These are phyloP conservation scores for Limnomonas spitsbergensis DNA, from an alignment of 139 green algal species.

Conservation along the genomic window DNA sequence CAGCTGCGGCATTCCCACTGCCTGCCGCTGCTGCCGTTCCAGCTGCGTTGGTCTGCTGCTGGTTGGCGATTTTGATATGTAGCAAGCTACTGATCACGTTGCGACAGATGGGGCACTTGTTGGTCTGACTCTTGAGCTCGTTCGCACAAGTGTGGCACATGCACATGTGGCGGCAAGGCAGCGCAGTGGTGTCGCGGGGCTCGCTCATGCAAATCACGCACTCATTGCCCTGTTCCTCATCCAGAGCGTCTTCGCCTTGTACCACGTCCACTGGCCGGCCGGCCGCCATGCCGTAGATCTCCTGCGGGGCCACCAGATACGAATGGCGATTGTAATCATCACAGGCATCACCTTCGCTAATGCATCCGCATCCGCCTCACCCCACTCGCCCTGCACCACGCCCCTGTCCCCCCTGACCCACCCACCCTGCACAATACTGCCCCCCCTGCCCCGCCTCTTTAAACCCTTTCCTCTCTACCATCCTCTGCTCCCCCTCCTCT, in stretches of 20 bases:
- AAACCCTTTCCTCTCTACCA: too few relatives aligned
- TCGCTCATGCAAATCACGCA: slow-evolving; percentile 97
- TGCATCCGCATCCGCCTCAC: too few relatives aligned
- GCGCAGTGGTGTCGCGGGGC: slow-evolving; percentile 87
- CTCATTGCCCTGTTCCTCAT: slow-evolving; percentile 80
- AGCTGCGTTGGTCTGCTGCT: too few relatives aligned
- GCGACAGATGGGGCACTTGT: slow-evolving; percentile 94
- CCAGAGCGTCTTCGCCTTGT: slow-evolving; percentile 27
- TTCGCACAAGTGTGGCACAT: slow-evolving; percentile 75
- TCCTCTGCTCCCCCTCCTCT: too few relatives aligned
- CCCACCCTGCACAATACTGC: too few relatives aligned
- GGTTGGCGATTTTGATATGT: slow-evolving; percentile 75
- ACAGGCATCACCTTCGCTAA: too few relatives aligned
- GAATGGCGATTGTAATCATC: too few relatives aligned
- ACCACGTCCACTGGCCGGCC: not conserved
- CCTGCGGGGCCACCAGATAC: slow-evolving; percentile 33
- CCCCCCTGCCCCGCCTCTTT: too few relatives aligned
- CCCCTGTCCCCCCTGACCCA: too few relatives aligned
- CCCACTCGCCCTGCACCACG: too few relatives aligned
- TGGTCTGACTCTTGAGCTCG: slow-evolving; percentile 80
- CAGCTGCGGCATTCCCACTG: too few relatives aligned
- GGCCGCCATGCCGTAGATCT: slow-evolving; percentile 66
- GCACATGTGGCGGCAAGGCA: slow-evolving; percentile 98
- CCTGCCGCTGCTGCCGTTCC: too few relatives aligned
- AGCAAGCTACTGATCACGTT: slow-evolving; percentile 81